These are phyloP conservation scores for Elongisporangium undulatum DNA, from an alignment of 352 stramenopile genomes.

Conservation along the genomic window DNA sequence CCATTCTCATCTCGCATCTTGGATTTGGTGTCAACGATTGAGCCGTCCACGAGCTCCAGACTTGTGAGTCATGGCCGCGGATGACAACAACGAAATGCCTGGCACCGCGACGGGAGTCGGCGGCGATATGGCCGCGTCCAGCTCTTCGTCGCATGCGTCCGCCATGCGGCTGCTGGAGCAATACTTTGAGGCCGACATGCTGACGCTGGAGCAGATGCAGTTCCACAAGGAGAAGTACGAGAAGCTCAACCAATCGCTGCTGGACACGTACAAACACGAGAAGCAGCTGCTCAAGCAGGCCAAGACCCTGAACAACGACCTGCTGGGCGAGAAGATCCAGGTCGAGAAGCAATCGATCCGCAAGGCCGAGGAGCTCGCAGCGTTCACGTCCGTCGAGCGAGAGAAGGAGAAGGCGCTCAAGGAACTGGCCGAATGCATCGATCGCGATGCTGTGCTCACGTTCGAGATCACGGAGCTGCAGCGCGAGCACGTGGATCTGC, in stretches of 20 bases:
- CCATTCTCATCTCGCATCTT: not conserved
- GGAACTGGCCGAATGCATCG: constrained; percentile 68
- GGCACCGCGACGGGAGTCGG: no score
- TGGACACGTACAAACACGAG: constrained; percentile 80
- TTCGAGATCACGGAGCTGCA: constrained; percentile 88
- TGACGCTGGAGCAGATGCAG: constrained; percentile 72
- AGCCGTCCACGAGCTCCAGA: not conserved
- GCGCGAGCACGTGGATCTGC: constrained; percentile 68
- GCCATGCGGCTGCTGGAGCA: constrained; percentile 77
- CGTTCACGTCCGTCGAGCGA: constrained; percentile 69
- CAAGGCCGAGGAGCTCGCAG: constrained; percentile 73
- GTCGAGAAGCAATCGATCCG: constrained; percentile 86
- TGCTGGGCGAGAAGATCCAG: constrained; percentile 83
- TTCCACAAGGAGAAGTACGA: constrained; percentile 83
- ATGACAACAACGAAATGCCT: not conserved
- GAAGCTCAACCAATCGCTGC: constrained; percentile 59
- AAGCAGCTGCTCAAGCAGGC: constrained; percentile 75
- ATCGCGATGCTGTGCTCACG: constrained; percentile 76
- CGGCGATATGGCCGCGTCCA: not conserved
- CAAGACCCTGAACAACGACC: constrained; percentile 80
- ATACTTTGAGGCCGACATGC: constrained; percentile 82
- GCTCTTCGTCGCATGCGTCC: constrained; percentile 43
- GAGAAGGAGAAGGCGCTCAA: constrained; percentile 78
- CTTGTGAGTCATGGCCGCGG: not conserved
- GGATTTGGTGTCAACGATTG: not conserved